Evolutionary conservation across 352 stramenopile genomes (phyloP).

Genomic region (Pythium oligandrum): DNA sequence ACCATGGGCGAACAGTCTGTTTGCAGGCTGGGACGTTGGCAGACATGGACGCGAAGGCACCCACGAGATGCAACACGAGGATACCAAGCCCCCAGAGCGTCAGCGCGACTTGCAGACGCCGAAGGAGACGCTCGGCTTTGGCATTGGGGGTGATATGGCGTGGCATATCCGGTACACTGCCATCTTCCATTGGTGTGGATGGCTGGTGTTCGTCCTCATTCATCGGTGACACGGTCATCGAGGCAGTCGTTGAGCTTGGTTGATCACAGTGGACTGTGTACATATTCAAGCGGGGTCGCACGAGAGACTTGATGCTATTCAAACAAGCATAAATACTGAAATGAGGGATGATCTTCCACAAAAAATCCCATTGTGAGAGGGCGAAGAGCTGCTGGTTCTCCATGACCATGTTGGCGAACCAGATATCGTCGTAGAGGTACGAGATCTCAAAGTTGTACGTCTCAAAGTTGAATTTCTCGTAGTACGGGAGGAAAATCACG

Average conservation of each 20-base stretch:
- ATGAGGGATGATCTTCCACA: slow-evolving; percentile 29
- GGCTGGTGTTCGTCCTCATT: too few relatives aligned
- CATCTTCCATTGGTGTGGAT: not conserved
- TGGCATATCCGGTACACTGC: not conserved
- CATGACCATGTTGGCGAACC: slow-evolving; percentile 36
- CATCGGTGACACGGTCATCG: too few relatives aligned
- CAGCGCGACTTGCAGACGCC: not conserved
- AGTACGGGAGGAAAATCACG: slow-evolving; percentile 32
- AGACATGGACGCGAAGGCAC: not conserved
- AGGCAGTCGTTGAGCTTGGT: too few relatives aligned
- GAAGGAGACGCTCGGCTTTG: too few relatives aligned
- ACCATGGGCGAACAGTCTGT: slow-evolving; percentile 32
- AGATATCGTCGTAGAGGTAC: slow-evolving; percentile 36
- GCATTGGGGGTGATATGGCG: not conserved
- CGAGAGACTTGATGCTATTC: slow-evolving; percentile 16
- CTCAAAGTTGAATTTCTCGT: slow-evolving; percentile 23
- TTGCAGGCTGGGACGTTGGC: slow-evolving; percentile 13
- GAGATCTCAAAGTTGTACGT: slow-evolving; percentile 25
- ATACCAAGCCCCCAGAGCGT: slow-evolving; percentile 10
- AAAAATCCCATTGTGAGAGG: slow-evolving; percentile 18
- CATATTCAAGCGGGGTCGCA: slow-evolving; percentile 1
- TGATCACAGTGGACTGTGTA: not conserved
- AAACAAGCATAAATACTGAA: slow-evolving; percentile 25
- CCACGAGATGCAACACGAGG: slow-evolving; percentile 15
- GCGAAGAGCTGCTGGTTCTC: slow-evolving; percentile 40